phyloP scores from a whole-genome alignment of 2,329 filamentous ascomycete species.

The Fusarium hainanense region DNA sequence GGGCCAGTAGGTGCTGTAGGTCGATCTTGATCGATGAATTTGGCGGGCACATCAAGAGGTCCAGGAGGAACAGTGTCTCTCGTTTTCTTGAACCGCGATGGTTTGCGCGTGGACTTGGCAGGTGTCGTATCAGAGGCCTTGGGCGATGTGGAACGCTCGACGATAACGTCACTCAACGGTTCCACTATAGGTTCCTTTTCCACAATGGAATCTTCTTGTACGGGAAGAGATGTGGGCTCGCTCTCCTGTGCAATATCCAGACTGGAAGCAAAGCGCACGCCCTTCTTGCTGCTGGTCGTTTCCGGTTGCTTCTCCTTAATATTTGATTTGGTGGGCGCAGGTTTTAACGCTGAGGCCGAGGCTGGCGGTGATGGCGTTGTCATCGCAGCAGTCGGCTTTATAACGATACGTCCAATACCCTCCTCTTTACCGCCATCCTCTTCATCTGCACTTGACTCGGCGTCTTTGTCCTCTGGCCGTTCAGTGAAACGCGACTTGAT shows the following conservation, averaged over 20 bases:
- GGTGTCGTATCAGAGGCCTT: constrained; percentile 46
- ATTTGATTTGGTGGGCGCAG: constrained; percentile 49
- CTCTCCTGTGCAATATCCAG: constrained; percentile 73
- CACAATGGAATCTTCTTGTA: constrained; percentile 23
- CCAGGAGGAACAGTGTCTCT: constrained; percentile 52
- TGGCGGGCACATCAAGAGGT: constrained; percentile 57
- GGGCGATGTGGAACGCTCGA: constrained; percentile 57
- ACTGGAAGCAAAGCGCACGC: constrained; percentile 81
- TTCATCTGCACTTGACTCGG: constrained; percentile 51
- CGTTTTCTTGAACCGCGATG: constrained; percentile 65
- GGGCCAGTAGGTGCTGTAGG: constrained; percentile 61
- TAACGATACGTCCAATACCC: constrained; percentile 67
- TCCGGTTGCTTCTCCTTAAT: constrained; percentile 47
- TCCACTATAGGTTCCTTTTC: constrained; percentile 53
- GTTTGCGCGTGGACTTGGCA: constrained; percentile 53
- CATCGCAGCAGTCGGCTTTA: constrained; percentile 51
- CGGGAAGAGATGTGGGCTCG: constrained; percentile 32
- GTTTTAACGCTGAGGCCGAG: constrained; percentile 32
- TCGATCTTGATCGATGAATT: constrained; percentile 53
- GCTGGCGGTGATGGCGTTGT: constrained; percentile 24
- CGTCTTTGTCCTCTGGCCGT: constrained; percentile 56
- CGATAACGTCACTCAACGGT: constrained; percentile 62
- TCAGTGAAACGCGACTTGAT: constrained; percentile 65
- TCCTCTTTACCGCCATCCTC: constrained; percentile 47
- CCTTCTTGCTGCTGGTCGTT: constrained; percentile 65